Percentiles rank a stretch among this genome's conserved stretches.
Evolutionary conservation across 2,329 filamentous ascomycete species (phyloP).

Genomic region (Botryotinia calthae): DNA sequence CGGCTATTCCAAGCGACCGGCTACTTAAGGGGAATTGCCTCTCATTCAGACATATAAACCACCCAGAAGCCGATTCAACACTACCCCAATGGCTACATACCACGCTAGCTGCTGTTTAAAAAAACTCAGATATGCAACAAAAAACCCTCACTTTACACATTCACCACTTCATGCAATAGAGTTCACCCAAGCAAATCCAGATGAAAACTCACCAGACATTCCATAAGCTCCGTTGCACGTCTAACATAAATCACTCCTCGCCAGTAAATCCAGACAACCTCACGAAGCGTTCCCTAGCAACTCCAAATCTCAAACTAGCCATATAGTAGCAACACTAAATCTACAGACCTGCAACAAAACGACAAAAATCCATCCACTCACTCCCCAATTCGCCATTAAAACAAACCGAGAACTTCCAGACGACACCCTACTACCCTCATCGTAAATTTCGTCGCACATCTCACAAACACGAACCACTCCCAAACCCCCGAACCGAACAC

Average conservation of each 20-base stretch:
- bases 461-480: neutral
- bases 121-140: neutral
- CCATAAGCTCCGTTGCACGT: accelerated
- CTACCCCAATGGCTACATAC: no score
- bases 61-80: neutral
- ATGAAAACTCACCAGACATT: neutral
- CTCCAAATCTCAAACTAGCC: neutral
- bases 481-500: neutral
- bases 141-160: neutral
- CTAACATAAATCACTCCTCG: neutral
- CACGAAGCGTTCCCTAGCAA: neutral
- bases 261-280: neutral
- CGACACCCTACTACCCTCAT: neutral
- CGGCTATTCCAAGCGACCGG: accelerated
- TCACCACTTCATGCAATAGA: neutral
- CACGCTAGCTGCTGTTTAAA: neutral
- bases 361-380: neutral
- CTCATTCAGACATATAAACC: neutral
- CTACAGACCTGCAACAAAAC: neutral
- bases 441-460: neutral
- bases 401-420: neutral
- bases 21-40: neutral
- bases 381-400: neutral
- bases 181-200: accelerated
- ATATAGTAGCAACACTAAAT: neutral